Evolutionary conservation across 768 basidiomycete species (phyloP).

Genomic region (Leucosporidium scottii): DNA sequence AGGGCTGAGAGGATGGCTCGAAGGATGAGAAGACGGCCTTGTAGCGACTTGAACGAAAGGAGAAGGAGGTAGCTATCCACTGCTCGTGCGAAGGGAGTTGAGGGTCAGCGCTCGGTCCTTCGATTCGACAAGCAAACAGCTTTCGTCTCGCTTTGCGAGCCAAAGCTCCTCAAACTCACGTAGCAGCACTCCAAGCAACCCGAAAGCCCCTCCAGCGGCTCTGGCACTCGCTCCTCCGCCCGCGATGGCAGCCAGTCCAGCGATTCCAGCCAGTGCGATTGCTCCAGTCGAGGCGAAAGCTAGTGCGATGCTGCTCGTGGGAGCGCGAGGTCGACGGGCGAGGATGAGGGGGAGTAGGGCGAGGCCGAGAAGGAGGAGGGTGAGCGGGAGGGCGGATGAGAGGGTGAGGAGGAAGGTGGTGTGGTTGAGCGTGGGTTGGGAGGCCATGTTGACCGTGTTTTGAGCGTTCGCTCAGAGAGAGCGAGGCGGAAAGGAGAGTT

Average conservation of each 20-base stretch:
- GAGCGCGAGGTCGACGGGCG: constrained; percentile 3
- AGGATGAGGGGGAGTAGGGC: not conserved
- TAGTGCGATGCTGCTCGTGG: not conserved
- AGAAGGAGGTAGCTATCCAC: not conserved
- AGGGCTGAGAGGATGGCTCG: not conserved
- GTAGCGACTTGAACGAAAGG: not conserved
- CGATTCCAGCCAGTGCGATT: not conserved
- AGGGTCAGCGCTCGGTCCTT: no score
- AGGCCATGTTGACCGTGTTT: not conserved
- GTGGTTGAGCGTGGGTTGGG: not conserved
- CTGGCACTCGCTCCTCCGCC: not conserved
- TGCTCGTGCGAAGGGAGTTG: not conserved
- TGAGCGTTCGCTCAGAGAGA: not conserved
- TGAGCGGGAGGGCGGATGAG: not conserved
- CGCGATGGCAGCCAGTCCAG: constrained; percentile 8
- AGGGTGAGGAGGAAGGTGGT: not conserved
- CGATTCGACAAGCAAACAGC: no score
- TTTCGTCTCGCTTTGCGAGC: no score
- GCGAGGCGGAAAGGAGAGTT: not conserved
- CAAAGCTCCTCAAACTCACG: not conserved
- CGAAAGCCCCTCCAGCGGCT: not conserved
- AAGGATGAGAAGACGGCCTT: not conserved
- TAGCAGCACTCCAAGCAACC: not conserved
- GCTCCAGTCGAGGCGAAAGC: not conserved
- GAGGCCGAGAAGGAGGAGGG: constrained; percentile 7